phyloP scores from a whole-genome alignment of 2,329 filamentous ascomycete species.

The Claviceps sp. region DNA sequence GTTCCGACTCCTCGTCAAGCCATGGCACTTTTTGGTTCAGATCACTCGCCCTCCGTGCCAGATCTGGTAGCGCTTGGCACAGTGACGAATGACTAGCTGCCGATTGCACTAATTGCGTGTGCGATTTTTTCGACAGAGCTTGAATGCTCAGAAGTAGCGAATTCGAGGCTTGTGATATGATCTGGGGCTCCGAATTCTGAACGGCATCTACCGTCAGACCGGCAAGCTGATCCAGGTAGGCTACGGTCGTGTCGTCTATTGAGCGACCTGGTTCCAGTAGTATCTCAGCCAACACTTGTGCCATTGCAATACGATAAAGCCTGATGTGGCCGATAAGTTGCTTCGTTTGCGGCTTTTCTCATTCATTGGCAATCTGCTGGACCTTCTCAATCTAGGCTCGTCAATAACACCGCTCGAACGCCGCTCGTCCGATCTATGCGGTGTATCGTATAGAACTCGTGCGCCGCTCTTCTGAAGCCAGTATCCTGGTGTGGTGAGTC shows the following conservation, averaged over 20 bases:
- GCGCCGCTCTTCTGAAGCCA: background rate
- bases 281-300: conserved; percentile 21
- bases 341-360: background rate
- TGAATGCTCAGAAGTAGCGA: conserved; percentile 74
- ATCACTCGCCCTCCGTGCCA: conserved; percentile 52
- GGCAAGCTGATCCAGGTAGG: conserved; percentile 66
- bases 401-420: background rate
- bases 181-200: conserved; percentile 60
- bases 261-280: conserved; percentile 19
- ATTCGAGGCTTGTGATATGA: conserved; percentile 68
- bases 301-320: conserved; percentile 15
- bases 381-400: background rate
- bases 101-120: conserved; percentile 72
- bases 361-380: background rate
- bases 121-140: conserved; percentile 75
- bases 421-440: background rate
- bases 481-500: too few relatives aligned
- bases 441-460: background rate
- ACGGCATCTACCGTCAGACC: conserved; percentile 65
- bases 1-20: conserved; percentile 64
- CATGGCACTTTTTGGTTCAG: conserved; percentile 61
- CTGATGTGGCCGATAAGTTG: background rate
- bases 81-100: conserved; percentile 66
- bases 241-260: conserved; percentile 40
- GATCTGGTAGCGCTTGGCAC: conserved; percentile 52